Evolutionary conservation across 208 protist species (phyloP), one percentile per base, ranked within the genome.

Genomic region (Leptomonas seymouri): DNA sequence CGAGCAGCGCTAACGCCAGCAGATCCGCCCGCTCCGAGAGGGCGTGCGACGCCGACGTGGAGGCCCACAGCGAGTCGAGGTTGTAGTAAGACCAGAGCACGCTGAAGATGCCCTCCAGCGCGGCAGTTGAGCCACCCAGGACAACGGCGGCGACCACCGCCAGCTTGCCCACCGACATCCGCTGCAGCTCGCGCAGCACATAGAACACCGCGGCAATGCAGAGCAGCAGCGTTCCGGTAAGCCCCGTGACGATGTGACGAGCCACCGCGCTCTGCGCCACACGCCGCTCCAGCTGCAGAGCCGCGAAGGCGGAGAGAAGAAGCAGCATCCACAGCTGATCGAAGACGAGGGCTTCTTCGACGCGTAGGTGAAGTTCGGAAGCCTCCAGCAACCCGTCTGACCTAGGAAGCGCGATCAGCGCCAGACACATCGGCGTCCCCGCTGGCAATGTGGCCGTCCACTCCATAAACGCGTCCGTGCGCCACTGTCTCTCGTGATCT

Each of bases 161-260:
- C 34, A 86, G 54, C 51, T 87, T 87, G 16, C 87, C 87, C 23
- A 90, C 45, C 15, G 81, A 83, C 81, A 85, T 89, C 23, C 64
- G 65, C 55, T 91, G 85, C 49, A 93, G n/a, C 20, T 79, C 66
- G 1, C 76, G 70, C 6, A 87, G 25, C 0, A 85, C n/a, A 63
- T 86, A 88, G 12, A 87, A 73, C 3, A 88, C 2, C 3, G 70
- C 20, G 30, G 91, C 39, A 0, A 71, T n/a, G 36, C 69, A 15
- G 5, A 93, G 59, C 34, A 91, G 74, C 23, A 89, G 27, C 1
- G 81, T 53, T 6, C 88, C 80, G 41, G 63, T 80, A 6, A 90
- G 25, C 21, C 74, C 82, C 0, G 83, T 84, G 15, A 87, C 56
- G 28, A 90, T 18, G 60, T 86, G 61, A 6, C 77, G 81, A 15